These are phyloP conservation scores for Zoysia pacifica DNA, from an alignment of 176 grass and related monocot genomes.

Conservation along the genomic window DNA sequence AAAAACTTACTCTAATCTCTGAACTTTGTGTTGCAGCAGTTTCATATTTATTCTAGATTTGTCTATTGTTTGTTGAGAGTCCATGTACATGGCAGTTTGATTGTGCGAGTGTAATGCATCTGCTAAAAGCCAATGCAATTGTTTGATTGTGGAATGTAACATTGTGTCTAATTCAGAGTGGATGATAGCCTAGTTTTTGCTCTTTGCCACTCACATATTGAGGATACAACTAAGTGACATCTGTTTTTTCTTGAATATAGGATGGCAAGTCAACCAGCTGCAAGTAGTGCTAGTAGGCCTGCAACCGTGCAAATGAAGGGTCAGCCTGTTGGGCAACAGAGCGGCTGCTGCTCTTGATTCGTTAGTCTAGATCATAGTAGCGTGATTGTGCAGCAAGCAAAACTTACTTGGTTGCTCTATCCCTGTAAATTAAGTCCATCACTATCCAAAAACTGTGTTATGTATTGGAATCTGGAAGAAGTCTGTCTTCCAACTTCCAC, in stretches of 20 bases:
- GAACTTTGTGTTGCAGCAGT: neutral
- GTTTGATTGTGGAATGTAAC: neutral
- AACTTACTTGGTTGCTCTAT: constrained; percentile 49
- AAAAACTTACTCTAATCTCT: neutral
- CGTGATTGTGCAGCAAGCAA: constrained; percentile 48
- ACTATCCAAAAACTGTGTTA: constrained; percentile 20
- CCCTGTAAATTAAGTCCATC: constrained; percentile 57
- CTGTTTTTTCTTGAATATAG: constrained; percentile 40
- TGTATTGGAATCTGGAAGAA: constrained; percentile 37
- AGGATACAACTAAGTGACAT: neutral
- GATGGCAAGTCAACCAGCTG: constrained; percentile 67
- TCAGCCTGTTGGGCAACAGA: constrained; percentile 65
- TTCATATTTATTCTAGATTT: neutral
- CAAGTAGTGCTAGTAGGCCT: constrained; percentile 53
- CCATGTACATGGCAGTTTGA: neutral
- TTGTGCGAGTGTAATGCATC: too few species aligned
- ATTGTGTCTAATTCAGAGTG: neutral
- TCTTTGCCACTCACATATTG: neutral
- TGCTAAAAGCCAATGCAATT: neutral
- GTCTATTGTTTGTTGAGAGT: neutral
- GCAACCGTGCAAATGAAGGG: constrained; percentile 60
- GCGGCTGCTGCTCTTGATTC: constrained; percentile 70
- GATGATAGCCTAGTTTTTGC: neutral
- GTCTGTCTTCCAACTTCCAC: constrained; percentile 38
- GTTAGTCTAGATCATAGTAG: constrained; percentile 34